Conservation (phyloP, 164 flowering plant species). For the Chimonanthus praecox region DNA sequence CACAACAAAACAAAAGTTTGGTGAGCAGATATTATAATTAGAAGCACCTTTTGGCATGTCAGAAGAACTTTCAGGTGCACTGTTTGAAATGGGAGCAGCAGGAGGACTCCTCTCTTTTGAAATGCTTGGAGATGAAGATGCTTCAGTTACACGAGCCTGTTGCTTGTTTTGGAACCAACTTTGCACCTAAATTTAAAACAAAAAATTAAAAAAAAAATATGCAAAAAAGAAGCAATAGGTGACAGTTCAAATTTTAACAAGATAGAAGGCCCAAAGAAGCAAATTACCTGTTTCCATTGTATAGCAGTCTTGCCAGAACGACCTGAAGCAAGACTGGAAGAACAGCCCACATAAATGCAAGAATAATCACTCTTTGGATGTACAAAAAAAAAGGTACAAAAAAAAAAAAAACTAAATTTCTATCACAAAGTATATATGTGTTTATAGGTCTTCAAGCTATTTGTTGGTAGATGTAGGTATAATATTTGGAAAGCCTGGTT, state of each 20-base stretch:
- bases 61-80: slow-evolving; percentile 7
- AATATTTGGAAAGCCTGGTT: not conserved
- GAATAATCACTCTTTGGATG: not conserved
- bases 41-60: slow-evolving; percentile 8
- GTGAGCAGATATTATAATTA: not conserved
- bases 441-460: not conserved
- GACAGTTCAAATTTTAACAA: not conserved
- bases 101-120: slow-evolving; percentile 2
- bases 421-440: not conserved
- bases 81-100: not conserved
- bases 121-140: slow-evolving; percentile 1
- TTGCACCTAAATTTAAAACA: slow-evolving; percentile 1
- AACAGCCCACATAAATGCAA: not conserved
- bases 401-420: not conserved
- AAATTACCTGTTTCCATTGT: slow-evolving; percentile 5
- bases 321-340: slow-evolving; percentile 6
- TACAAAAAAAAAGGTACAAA: not conserved
- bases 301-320: not conserved
- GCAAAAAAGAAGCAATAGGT: not conserved
- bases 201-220: not conserved
- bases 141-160: not conserved
- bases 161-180: slow-evolving; percentile 4
- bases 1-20: too few species aligned
- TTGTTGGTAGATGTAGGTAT: not conserved
- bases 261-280: not conserved